Evolutionary conservation across 2,329 filamentous ascomycete genomes (phyloP), one percentile per base, ranked within the genome.

Genomic region (Cladosporium sphaerospermum): DNA sequence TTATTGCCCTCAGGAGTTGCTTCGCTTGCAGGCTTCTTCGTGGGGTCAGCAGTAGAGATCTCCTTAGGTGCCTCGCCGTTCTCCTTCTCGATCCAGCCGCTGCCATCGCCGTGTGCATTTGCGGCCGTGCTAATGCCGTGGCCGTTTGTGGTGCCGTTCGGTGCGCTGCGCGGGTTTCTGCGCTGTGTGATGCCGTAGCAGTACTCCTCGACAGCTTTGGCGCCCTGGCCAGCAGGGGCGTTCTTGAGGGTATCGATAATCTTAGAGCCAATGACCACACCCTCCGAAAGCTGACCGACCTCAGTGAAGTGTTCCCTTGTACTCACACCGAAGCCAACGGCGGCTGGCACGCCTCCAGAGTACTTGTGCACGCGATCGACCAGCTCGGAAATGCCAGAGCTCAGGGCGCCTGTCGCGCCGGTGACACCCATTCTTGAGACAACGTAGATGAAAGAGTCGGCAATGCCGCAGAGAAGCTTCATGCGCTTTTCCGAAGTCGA

Each of bases 401-500:
- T 96, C 64, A 99, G 75, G 23, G 83, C 84, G 33, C 91, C 91
- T 1, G 84, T 85, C 11, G 90, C 93, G 63, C 93, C 93, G 9
- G 93, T 99, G 53, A 97, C 92, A 63, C 93, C 93, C 86, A 96
- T 95, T 63, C 92, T 82, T 23, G 92, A 97, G 53, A 99, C 93
- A 57, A 99, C 91, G 70, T 99, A 99, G 73, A 99, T 95, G 76
- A 97, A 99, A 3, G 91, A 96, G 73, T 97, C 92, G 66, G 93
- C 93, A 58, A 99, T 92, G 70, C 89, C 84, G 81, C 93, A 99
- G 10, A 99, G 85, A 39, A 96, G 80, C 74, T 88, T 92, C 91
- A 99, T 96, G 65, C 93, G 88, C 59, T 83, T 79, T 63, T 96
- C 90, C 6, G 90, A 96, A 1, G 93, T 97, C 9, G 91, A 84